Evolutionary conservation across 495 filamentous ascomycete genomes (phyloP), one percentile per base, ranked within the genome.

Genomic region (Penicillium malachiteum): DNA sequence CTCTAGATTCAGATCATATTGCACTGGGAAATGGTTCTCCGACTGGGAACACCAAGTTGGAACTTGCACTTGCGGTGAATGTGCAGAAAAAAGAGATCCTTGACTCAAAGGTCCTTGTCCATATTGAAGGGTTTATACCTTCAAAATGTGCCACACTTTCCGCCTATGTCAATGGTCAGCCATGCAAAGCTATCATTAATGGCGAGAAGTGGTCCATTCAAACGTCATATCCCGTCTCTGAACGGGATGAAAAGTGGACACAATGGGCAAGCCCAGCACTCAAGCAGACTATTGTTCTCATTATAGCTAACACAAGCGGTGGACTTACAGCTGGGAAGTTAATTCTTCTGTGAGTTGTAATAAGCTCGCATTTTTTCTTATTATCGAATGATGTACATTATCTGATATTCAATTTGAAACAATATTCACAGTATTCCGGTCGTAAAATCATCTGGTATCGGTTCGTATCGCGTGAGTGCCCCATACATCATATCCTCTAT

Each of bases 401-500:
- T 31, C 10, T 26, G 14, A 10, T 39, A 14, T 12, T 16, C 12
- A 39, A 50, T 3, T 12, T 8, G 9, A 13, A 37, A 5, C 7
- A 13, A 11, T 14, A 43, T 41, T 48, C 14, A 48, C n/a, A 34
- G 21, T 50, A 57, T 48, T 8, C 40, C 54, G 13, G 45, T 57
- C 42, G 55, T 52, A 43, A 59, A 50, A 18, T 44, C 48, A 16
- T 60, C 57, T 3, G 50, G 7, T 11, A 51, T 11, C 7, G 21
- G 40, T 21, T 56, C 52, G 46, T 46, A 54, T 42, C 43, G 58
- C 35, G 57, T 34, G 39, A 44, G 37, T 7, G 51, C 56, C n/a
- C 55, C 50, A 40, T 60, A 60, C 43, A 66, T 57, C 51, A 71
- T 68, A 57, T 71, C 69, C 38, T 71, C 63, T 45, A 71, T 68